Conservation (phyloP, 148 eudicot species). For the Rhododendron williamsianum region DNA sequence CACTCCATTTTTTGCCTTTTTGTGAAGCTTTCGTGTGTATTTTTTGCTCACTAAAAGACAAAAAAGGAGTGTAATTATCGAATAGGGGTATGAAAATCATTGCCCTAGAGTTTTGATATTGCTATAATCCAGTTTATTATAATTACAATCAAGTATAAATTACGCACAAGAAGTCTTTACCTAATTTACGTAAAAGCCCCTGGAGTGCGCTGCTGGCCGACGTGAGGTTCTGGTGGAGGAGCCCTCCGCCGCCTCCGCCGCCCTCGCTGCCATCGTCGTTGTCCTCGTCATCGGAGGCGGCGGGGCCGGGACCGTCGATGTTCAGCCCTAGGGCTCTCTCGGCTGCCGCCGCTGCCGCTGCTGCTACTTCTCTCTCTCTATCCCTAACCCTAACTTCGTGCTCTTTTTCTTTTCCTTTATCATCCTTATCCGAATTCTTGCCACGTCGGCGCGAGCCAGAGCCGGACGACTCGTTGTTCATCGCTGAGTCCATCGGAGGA, state of each 20-base stretch:
- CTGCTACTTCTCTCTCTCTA: slow-evolving; percentile 47
- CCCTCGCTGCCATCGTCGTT: slow-evolving; percentile 63
- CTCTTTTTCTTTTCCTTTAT: slow-evolving; percentile 86
- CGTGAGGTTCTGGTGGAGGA: slow-evolving; percentile 77
- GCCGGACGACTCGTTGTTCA: slow-evolving; percentile 46
- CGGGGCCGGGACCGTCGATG: slow-evolving; percentile 38
- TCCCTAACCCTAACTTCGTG: slow-evolving; percentile 47
- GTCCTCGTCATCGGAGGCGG: slow-evolving; percentile 44
- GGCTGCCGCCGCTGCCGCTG: slow-evolving; percentile 18
- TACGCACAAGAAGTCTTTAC: slow-evolving; percentile 1
- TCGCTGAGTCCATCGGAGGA: slow-evolving; percentile 35
- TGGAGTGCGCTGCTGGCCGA: slow-evolving; percentile 97
- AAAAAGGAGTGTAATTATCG: background rate
- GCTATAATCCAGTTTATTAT: background rate
- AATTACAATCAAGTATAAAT: background rate
- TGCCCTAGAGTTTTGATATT: background rate
- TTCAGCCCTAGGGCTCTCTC: slow-evolving; percentile 50
- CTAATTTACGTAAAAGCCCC: slow-evolving; percentile 81
- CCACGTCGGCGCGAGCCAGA: slow-evolving; percentile 54
- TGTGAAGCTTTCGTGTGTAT: too few species aligned
- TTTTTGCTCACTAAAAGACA: background rate
- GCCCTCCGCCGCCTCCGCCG: slow-evolving; percentile 47
- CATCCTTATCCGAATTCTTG: slow-evolving; percentile 41
- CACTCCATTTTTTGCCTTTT: background rate
- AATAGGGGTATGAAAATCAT: background rate